Percentiles rank a stretch among this genome's conserved stretches.
Evolutionary conservation across 495 filamentous ascomycete species (phyloP).

Genomic region (Lasiosphaeria ovina): DNA sequence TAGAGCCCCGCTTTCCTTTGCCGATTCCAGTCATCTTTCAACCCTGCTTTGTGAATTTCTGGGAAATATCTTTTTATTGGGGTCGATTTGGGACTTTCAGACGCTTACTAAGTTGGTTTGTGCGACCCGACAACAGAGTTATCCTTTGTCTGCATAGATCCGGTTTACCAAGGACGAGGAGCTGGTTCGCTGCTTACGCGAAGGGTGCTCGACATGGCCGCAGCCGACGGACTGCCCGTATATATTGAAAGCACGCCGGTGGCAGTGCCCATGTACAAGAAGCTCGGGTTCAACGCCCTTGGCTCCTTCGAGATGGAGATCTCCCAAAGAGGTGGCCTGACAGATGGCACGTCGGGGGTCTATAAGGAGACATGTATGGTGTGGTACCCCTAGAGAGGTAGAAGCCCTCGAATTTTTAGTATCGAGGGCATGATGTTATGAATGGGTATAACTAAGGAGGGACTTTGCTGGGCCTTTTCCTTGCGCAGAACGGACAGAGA

Average conservation of each 20-base stretch:
- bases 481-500: no score
- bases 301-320: slow-evolving; percentile 33
- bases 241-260: slow-evolving; percentile 46
- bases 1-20: neutral
- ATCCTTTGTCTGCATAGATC: slow-evolving; percentile 43
- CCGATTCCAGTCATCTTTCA: neutral
- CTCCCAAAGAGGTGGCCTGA: slow-evolving; percentile 8
- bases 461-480: neutral
- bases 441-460: neutral
- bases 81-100: no score
- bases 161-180: slow-evolving; percentile 41
- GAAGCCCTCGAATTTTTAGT: no score
- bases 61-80: neutral
- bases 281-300: slow-evolving; percentile 36
- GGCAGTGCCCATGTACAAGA: slow-evolving; percentile 41
- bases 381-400: slow-evolving; percentile 15
- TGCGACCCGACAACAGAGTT: slow-evolving; percentile 26
- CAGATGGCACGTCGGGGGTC: slow-evolving; percentile 4
- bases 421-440: neutral
- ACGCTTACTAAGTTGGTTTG: neutral
- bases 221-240: slow-evolving; percentile 34
- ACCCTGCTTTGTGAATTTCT: neutral
- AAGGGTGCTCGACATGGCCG: slow-evolving; percentile 36
- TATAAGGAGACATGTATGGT: slow-evolving; percentile 36
- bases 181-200: slow-evolving; percentile 37